Base-by-base conservation (phyloP, 2,329 filamentous ascomycete genomes). In the Pseudogymnoascus sp. region DNA sequence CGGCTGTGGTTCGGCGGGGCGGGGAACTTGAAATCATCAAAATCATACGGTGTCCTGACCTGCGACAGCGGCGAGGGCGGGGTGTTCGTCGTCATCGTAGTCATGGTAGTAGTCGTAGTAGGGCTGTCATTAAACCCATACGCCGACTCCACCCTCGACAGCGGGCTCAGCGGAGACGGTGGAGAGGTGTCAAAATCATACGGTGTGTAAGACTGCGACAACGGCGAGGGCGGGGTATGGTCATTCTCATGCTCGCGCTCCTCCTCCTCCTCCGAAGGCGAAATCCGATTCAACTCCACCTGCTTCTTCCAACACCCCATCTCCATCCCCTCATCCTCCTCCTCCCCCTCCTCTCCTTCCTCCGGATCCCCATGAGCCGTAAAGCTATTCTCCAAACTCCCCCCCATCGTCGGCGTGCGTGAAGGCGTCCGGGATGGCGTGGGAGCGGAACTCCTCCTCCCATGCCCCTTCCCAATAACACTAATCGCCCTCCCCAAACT, bases 401-500 rank as follows among this genome's bases (percentile, higher is more conserved):
- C 21, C 2, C 21, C 21, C 21, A 61, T 63, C 31, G 66, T 61
- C 80, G 78, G 63, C 79, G 78, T 0, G 70, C 66, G 66, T 68
- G 48, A 64, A 71, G 65, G 21, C 79, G 78, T 0, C 70, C 66
- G 66, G 68, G 48, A 64, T 71, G 65, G 21, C 65, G 59, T 31
- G 68, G 68, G 27, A 44, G 63, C 25, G 68, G 68, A 44, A 13
- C 17, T 25, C 3, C 38, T 4, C 15, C 15, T 10, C 8, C 15
- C 15, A 2, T 41, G 8, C 1, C 38, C 2, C 21, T 21, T 21
- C 1, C 38, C 38, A 5, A 41, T 41, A 21, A 41, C 38, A 3
- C 38, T 41, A 5, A 63, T 72, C 67, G 2, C 61, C 61, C 17
- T 71, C 65, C 51, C 70, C 67, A 10, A 68, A 66, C 66, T 69